Evolutionary conservation across 805 yeast species (phyloP), one percentile per base, ranked within the genome.

Genomic region (Ogataea polymorpha): DNA sequence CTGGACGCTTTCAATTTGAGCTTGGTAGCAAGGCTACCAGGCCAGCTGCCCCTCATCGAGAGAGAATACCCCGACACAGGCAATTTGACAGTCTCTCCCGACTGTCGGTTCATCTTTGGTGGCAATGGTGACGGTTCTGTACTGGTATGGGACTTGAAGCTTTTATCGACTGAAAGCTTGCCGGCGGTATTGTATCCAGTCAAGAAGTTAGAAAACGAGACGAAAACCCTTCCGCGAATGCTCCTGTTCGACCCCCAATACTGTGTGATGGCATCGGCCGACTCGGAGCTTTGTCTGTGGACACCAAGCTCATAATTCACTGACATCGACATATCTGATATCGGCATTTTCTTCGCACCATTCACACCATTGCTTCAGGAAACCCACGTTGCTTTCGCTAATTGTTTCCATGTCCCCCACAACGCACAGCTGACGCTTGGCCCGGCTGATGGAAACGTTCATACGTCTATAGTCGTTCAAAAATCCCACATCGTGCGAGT

Each of bases 391-490:
- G 36, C 74, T 62, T 21, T 64, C 55, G 23, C 66, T 61, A 36
- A 89, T 58, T 2, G 87, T 74, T 53, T 86, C 96, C 70, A 85
- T 72, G 59, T 93, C 95, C 1, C 97, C 98, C 38, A 93, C 67
- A 1, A 91, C 75, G 55, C 93, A 86, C 6, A 91, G 66, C 53
- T 90, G 97, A 44, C 91, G 69, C 55, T 82, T 80, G 5, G 96
- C 86, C 50, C 99, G 71, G 0, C 98, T 90, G 58, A 91, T 88
- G 1, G 97, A 96, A 15, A 91, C 99, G 58, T 91, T 91, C 33
- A 90, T 68, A 51, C 99, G 74, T 55, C 93, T 68, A 40, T 75
- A 72, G 51, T 91, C 97, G 17, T 72, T 71, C 39, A 93, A 65
- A 56, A 91, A 93, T 8, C 98, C 98, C 34, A 90, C 82, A 38